Percentiles rank a stretch among this genome's conserved stretches.
Evolutionary conservation across 139 green algal species (phyloP).

Genomic region (Chlamydomonas incerta): DNA sequence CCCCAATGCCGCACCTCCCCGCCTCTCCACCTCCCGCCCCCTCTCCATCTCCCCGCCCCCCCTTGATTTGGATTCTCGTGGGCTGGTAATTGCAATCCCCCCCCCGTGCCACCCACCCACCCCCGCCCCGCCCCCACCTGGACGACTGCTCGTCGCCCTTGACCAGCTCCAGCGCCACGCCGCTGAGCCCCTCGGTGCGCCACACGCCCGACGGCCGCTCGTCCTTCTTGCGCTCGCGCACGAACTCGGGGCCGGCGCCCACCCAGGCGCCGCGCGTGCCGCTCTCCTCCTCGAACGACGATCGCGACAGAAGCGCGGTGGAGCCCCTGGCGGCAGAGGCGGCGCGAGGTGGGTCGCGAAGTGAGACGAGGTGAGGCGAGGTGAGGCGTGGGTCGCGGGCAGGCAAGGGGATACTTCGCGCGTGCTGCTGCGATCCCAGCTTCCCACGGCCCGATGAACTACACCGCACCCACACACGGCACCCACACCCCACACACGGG

Average conservation of each 20-base stretch:
- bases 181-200: constrained; percentile 71
- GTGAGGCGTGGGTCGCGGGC: too few species aligned
- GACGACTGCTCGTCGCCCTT: constrained; percentile 73
- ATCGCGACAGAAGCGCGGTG: background rate
- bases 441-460: too few species aligned
- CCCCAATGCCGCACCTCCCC: background rate
- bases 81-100: too few species aligned
- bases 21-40: background rate
- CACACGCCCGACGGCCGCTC: constrained; percentile 72
- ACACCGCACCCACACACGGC: too few species aligned
- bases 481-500: too few species aligned
- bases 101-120: too few species aligned
- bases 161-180: constrained; percentile 66
- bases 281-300: constrained; percentile 10
- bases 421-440: too few species aligned
- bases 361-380: too few species aligned
- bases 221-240: constrained; percentile 86
- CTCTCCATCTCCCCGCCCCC: background rate
- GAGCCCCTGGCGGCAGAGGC: too few species aligned
- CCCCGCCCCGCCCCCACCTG: constrained; percentile 38
- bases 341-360: too few species aligned
- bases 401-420: too few species aligned
- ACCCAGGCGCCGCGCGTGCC: constrained; percentile 46
- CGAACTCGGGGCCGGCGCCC: constrained; percentile 72
- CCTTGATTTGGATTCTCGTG: too few species aligned